Base-by-base conservation (phyloP, 2,329 filamentous ascomycete species). In the Coniochaeta prunicola region DNA sequence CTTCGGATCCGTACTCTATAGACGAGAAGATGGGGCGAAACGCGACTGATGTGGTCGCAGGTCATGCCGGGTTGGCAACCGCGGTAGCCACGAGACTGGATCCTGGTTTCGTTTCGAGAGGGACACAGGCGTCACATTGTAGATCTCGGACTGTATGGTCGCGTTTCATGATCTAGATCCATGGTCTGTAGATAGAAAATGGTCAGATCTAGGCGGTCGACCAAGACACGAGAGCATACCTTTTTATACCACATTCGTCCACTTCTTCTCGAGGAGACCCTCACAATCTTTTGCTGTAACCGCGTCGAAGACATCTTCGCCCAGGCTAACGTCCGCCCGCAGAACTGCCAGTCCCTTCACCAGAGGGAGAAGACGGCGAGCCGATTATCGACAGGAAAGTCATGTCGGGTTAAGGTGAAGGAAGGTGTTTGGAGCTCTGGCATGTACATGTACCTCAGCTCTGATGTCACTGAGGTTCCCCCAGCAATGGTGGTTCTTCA, bases 161-260 rank as follows among this genome's bases (percentile, higher is more conserved):
- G 82, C 75, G 68, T 87, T 89, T 69, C 86, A 85, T 59, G 88
- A 84, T 97, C 93, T 19, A 97, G 83, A 64, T 97, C 93, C 86
- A 97, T 91, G 69, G 97, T 96, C 91, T 96, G 67, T 33, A 53
- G 45, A 53, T 50, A 48, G 55, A 42, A n/a, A n/a, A 56, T 12
- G 24, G 19, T 36, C 28, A 15, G 15, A 58, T 36, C 34, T 34
- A 64, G 58, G 26, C 61, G 62, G 26, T 34, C n/a, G n/a, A n/a
- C n/a, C n/a, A n/a, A 56, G 57, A 45, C 56, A 59, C 57, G 57
- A 54, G 56, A 48, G 42, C 31, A 34, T 31, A 89, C 91, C 89
- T 96, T 97, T 76, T 96, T 97, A 76, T 97, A 97, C 92, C 30
- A 97, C 89, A 68, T 91, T 94, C 21, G 93, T 97, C 93, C 93